phyloP scores from a whole-genome alignment of 495 filamentous ascomycete species.

The Aspergillus kassunensis region DNA sequence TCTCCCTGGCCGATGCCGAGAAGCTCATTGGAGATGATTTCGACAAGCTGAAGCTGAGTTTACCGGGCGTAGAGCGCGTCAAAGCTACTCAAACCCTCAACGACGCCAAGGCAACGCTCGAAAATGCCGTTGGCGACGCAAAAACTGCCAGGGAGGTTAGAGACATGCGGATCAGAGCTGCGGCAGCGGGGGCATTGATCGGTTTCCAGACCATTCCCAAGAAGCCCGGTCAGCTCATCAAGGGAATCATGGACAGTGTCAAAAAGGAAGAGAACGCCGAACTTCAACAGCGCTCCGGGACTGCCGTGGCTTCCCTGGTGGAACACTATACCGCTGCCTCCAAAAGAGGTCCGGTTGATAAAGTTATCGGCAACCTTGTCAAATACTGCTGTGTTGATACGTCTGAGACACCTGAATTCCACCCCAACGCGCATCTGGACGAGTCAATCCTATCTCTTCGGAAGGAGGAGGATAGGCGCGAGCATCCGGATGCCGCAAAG shows the following conservation, averaged over 20 bases:
- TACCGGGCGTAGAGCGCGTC: conserved; percentile 79
- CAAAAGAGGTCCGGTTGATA: conserved; percentile 78
- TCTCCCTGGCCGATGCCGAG: conserved; percentile 82
- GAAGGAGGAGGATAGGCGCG: conserved; percentile 94
- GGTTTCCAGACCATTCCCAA: conserved; percentile 83
- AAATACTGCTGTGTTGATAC: conserved; percentile 97
- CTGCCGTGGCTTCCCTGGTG: conserved; percentile 78
- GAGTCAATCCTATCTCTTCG: conserved; percentile 82
- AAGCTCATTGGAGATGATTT: conserved; percentile 80
- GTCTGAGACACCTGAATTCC: conserved; percentile 94
- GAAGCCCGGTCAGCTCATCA: conserved; percentile 85
- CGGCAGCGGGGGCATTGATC: conserved; percentile 81
- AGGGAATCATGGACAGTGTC: conserved; percentile 95
- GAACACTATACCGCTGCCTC: conserved; percentile 73
- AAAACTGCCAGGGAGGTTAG: conserved; percentile 71
- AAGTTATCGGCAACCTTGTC: conserved; percentile 87
- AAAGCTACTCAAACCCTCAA: conserved; percentile 69
- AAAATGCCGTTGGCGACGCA: conserved; percentile 72
- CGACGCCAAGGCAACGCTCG: conserved; percentile 65
- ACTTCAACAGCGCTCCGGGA: conserved; percentile 82
- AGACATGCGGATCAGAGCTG: conserved; percentile 81
- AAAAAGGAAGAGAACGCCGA: conserved; percentile 91
- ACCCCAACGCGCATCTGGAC: conserved; percentile 66
- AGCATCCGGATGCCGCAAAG: conserved; percentile 82
- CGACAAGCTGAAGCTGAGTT: conserved; percentile 74